Conservation (phyloP, 2,329 filamentous ascomycete genomes). For the Biscogniauxia marginata region DNA sequence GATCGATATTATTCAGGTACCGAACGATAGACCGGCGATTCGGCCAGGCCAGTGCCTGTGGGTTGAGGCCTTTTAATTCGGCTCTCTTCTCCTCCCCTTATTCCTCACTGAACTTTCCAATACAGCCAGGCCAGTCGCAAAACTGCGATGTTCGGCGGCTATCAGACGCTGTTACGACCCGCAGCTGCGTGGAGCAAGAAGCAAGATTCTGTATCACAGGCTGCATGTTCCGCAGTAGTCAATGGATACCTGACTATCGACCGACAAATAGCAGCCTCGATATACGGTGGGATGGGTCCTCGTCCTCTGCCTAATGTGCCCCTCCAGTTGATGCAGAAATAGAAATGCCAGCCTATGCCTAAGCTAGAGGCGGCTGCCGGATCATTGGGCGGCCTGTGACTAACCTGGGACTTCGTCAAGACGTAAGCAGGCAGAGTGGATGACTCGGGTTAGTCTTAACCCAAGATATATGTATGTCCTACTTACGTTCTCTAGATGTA, state of each 20-base stretch:
- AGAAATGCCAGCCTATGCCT: neutral
- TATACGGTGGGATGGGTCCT: neutral
- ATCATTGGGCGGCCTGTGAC: neutral
- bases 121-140: neutral
- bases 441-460: neutral
- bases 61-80: constrained; percentile 3
- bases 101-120: neutral
- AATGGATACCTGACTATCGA: constrained; percentile 8
- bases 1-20: constrained; percentile 16
- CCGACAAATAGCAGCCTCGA: neutral
- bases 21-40: constrained; percentile 1
- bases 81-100: neutral
- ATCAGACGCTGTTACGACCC: constrained; percentile 22
- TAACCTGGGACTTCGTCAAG: neutral
- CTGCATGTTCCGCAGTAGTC: constrained; percentile 25
- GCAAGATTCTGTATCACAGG: constrained; percentile 24
- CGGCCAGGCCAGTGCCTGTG: neutral
- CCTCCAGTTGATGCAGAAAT: neutral
- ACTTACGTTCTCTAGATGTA: too few relatives aligned
- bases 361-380: neutral
- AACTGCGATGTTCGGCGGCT: constrained; percentile 29
- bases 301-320: neutral
- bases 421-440: neutral
- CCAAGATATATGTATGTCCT: neutral
- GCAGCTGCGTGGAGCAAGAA: constrained; percentile 21